phyloP scores from a whole-genome alignment of 116 monocot species.

The Cymodocea nodosa region DNA sequence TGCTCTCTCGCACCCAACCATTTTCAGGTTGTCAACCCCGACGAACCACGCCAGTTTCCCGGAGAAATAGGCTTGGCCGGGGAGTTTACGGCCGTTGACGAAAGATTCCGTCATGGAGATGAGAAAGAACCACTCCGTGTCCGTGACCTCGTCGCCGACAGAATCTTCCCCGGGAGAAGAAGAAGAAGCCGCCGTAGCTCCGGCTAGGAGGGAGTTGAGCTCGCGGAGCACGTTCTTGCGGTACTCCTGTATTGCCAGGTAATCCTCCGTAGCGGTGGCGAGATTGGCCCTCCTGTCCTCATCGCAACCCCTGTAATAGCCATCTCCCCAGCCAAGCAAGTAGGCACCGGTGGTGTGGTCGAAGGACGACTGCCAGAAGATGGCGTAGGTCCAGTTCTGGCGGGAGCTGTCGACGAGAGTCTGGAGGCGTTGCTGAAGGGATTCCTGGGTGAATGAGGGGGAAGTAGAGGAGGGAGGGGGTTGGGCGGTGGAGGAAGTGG shows the following conservation, averaged over 20 bases:
- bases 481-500: too few relatives aligned
- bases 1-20: constrained; percentile 36
- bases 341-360: constrained; percentile 26
- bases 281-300: constrained; percentile 24
- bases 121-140: constrained; percentile 68
- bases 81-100: constrained; percentile 21
- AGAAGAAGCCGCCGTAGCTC: constrained; percentile 12
- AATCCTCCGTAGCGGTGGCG: constrained; percentile 7
- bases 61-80: constrained; percentile 20
- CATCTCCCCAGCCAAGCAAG: constrained; percentile 71
- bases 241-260: constrained; percentile 41
- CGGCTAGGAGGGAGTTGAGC: constrained; percentile 52
- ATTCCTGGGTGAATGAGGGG: constrained; percentile 37
- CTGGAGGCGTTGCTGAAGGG: constrained; percentile 54
- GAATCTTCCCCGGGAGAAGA: constrained; percentile 18
- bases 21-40: constrained; percentile 23
- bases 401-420: constrained; percentile 40
- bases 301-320: constrained; percentile 59
- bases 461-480: not conserved
- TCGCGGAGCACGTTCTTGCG: constrained; percentile 47
- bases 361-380: constrained; percentile 68
- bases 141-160: constrained; percentile 61
- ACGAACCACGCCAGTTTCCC: constrained; percentile 35
- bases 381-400: constrained; percentile 60
- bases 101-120: constrained; percentile 66